Conservation (phyloP, 495 filamentous ascomycete species). For the Podospora pseudoanserina region DNA sequence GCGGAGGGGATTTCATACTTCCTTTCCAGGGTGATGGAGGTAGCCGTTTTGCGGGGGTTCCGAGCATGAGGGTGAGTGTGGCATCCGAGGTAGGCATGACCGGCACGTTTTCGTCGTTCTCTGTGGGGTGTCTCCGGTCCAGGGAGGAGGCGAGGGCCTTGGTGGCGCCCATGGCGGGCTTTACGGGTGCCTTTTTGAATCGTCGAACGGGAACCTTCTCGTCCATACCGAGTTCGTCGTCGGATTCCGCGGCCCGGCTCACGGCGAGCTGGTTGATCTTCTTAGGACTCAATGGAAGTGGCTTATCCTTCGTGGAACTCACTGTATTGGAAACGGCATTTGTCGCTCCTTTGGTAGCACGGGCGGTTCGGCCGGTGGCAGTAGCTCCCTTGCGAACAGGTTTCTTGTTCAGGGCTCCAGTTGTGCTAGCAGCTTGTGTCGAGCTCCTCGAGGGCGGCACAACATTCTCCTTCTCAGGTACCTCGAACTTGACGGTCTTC, state of each 20-base stretch:
- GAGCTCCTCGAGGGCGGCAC: constrained; percentile 28
- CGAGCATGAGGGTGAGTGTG: constrained; percentile 31
- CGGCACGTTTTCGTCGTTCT: constrained; percentile 19
- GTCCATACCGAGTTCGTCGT: constrained; percentile 52
- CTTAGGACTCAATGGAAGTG: constrained; percentile 50
- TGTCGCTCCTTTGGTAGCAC: constrained; percentile 16
- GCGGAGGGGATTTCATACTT: constrained; percentile 45
- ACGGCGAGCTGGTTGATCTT: constrained; percentile 51
- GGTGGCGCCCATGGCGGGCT: constrained; percentile 22
- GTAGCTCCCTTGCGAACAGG: constrained; percentile 27
- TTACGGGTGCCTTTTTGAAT: constrained; percentile 47
- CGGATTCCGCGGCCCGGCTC: constrained; percentile 40
- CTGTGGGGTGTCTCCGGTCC: neutral
- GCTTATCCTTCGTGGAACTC: constrained; percentile 23
- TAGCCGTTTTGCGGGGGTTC: constrained; percentile 47
- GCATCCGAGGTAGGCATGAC: constrained; percentile 21
- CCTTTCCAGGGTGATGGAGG: constrained; percentile 49
- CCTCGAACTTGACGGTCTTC: constrained; percentile 56
- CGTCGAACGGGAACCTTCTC: constrained; percentile 48
- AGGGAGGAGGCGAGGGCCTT: constrained; percentile 16
- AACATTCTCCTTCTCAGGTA: constrained; percentile 56
- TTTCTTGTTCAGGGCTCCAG: constrained; percentile 25
- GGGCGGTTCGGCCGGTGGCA: constrained; percentile 17
- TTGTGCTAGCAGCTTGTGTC: constrained; percentile 25
- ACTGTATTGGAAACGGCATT: constrained; percentile 1